These are phyloP conservation scores for Penicillium sp. DNA, from an alignment of 2,329 filamentous ascomycete species.

Conservation along the genomic window DNA sequence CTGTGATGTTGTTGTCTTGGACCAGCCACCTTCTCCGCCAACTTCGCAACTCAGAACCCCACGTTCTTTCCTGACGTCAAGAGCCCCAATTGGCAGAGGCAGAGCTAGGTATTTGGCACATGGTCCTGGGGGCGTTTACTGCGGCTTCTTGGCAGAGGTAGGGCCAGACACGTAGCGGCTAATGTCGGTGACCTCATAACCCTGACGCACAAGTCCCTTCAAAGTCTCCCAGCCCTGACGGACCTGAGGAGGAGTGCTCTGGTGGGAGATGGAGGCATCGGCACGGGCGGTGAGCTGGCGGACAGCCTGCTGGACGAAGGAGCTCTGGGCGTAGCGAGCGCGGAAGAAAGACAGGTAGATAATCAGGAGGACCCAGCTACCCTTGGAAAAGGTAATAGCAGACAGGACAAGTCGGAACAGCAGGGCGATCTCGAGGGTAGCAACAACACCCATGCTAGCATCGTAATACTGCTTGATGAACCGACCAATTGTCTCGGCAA, in stretches of 20 bases:
- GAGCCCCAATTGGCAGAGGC: not conserved
- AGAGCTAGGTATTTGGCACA: conserved; percentile 4
- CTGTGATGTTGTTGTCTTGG: not conserved
- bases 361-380: conserved; percentile 82
- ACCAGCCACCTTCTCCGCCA: not conserved
- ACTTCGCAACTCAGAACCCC: not conserved
- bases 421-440: conserved; percentile 80
- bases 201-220: conserved; percentile 72
- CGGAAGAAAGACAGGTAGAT: conserved; percentile 93
- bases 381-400: conserved; percentile 81
- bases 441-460: conserved; percentile 88
- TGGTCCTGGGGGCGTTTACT: conserved; percentile 35
- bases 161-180: conserved; percentile 65
- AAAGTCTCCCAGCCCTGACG: conserved; percentile 76
- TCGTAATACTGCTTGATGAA: conserved; percentile 99
- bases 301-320: conserved; percentile 84
- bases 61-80: not conserved
- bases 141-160: conserved; percentile 48
- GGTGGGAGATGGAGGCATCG: conserved; percentile 79
- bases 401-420: conserved; percentile 80
- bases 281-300: conserved; percentile 69
- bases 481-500: conserved; percentile 79
- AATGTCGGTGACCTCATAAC: conserved; percentile 75
- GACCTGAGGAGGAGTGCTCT: conserved; percentile 78
- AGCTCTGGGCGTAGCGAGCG: conserved; percentile 84